A percentile compares a stretch with the other conserved stretches of the same genome.
phyloP scores from a whole-genome alignment of 257 asterid genomes.

The Hygrophila difformis region DNA sequence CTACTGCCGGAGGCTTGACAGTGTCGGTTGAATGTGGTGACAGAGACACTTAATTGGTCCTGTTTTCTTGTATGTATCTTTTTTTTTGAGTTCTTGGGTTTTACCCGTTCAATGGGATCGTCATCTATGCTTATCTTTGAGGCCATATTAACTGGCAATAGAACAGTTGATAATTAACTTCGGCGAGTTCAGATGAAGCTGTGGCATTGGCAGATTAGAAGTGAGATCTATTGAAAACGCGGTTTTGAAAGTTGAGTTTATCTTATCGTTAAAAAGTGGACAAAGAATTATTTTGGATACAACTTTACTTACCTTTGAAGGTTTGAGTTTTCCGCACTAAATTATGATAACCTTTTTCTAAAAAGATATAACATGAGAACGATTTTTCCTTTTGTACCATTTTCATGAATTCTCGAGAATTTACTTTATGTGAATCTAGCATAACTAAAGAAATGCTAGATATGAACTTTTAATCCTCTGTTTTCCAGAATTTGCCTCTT shows the following conservation, averaged over 20 bases:
- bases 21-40: slow-evolving; percentile 3
- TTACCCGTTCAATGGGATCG: not conserved
- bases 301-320: too few relatives aligned
- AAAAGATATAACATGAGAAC: too few relatives aligned
- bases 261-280: too few relatives aligned
- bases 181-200: not conserved
- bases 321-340: too few relatives aligned
- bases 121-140: not conserved
- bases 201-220: not conserved
- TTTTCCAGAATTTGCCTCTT: too few relatives aligned
- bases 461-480: too few relatives aligned
- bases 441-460: not conserved
- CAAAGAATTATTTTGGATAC: too few relatives aligned
- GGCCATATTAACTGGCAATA: not conserved
- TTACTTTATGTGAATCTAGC: not conserved
- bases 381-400: too few relatives aligned
- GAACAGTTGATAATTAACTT: not conserved
- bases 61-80: not conserved
- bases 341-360: too few relatives aligned
- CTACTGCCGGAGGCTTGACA: not conserved
- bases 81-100: slow-evolving; percentile 5
- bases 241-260: too few relatives aligned
- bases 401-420: too few relatives aligned
- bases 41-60: slow-evolving; percentile 1
- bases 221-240: not conserved